Base-by-base conservation (phyloP, 208 protist species). In the Acanthamoeba lenticulata region DNA sequence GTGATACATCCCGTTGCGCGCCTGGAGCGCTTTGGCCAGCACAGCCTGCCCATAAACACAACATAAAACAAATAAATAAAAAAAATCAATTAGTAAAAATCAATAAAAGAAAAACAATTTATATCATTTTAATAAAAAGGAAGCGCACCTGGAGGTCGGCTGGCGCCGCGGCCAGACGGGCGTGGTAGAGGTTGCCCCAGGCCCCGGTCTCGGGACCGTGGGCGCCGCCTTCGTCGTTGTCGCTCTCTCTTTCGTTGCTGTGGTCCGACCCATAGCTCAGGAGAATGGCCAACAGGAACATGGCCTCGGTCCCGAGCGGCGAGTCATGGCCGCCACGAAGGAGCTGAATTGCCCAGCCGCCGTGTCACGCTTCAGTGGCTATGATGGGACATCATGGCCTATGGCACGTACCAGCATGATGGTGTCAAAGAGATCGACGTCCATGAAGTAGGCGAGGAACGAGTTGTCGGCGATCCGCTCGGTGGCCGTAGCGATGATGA, bases 401-500 rank as follows among this genome's bases (percentile, higher is more conserved):
- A 34, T 40, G 27, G 36, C 27, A 1, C 85, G 57, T 34, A 94
- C 52, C 40, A 83, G 32, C 2, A 96, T 19, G 0, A 96, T 17
- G 27, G 74, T n/a, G 19, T 81, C 29, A 55, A 92, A 96, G 11
- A 96, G 79, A 65, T 96, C 67, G 27, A 96, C 95, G 38, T 92
- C 38, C 81, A 95, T 96, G 86, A 96, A 96, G 67, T 85, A 96
- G 65, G 93, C 67, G 49, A 96, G 60, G 0, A 96, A 90, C 17
- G 94, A 74, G 93, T 96, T 96, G 69, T 96, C 89, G 62, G 96
- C 90, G 9, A 96, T 94, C 72, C 94, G 86, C 29, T 96, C 95
- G 36, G 77, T 95, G 47, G 94, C 95, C 27, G 95, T 96, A 1
- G 93, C 81, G 34, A 96, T 94, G 52, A 96, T 94, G 47, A 94